Evolutionary conservation across 257 asterid genomes (phyloP).

Genomic region (Fraxinus quadrangulata): DNA sequence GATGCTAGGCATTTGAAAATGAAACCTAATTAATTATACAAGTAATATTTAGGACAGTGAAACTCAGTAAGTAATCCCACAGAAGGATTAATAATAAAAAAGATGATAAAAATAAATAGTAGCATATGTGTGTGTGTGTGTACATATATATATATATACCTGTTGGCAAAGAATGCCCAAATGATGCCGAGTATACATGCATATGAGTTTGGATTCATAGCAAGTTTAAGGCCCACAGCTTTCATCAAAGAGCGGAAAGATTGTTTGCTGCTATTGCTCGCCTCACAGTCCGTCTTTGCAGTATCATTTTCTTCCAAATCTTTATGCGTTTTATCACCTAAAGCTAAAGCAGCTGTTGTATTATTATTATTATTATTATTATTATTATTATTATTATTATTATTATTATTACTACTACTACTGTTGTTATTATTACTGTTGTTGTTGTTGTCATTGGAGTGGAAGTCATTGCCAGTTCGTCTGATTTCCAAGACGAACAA

Average conservation of each 20-base stretch:
- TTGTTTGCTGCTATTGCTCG: neutral
- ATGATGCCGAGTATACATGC: slow-evolving; percentile 48
- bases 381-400: no score
- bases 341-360: neutral
- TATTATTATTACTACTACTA: no score
- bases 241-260: slow-evolving; percentile 34
- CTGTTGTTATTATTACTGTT: no score
- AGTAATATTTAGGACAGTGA: neutral
- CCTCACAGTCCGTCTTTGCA: neutral
- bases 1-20: slow-evolving; percentile 53
- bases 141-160: slow-evolving; percentile 33
- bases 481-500: slow-evolving; percentile 51
- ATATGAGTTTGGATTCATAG: slow-evolving; percentile 61
- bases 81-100: neutral
- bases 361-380: no score
- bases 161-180: slow-evolving; percentile 62
- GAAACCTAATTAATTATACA: slow-evolving; percentile 41
- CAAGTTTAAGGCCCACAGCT: slow-evolving; percentile 44
- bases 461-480: slow-evolving; percentile 24
- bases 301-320: neutral
- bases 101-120: neutral
- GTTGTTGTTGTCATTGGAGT: neutral
- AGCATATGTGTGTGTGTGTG: neutral
- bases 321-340: neutral
- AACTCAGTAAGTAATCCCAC: neutral